Evolutionary conservation across 164 flowering plant genomes (phyloP).

Genomic region (Saururus chinensis): DNA sequence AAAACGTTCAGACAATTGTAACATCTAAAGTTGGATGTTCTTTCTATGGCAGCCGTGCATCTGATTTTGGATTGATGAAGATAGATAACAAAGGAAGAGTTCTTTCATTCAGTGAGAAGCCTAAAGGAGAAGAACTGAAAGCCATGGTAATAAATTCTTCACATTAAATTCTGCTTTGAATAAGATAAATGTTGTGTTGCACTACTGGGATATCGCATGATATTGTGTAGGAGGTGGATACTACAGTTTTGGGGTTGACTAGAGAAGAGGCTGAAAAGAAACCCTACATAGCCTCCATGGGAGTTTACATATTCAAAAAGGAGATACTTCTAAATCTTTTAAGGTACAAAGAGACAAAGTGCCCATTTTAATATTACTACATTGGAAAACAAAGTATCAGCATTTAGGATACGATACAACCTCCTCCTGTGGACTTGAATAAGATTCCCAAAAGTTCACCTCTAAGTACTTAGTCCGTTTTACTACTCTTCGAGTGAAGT

Average conservation of each 20-base stretch:
- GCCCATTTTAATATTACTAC: background rate
- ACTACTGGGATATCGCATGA: background rate
- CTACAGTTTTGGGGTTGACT: constrained; percentile 81
- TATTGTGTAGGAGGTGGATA: constrained; percentile 59
- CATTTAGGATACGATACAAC: no score
- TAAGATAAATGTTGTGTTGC: background rate
- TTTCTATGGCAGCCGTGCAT: constrained; percentile 65
- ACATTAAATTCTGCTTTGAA: background rate
- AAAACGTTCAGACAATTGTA: background rate
- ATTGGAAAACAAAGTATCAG: no score
- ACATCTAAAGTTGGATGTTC: background rate
- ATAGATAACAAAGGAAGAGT: constrained; percentile 77
- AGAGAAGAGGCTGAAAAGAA: constrained; percentile 69
- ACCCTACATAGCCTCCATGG: constrained; percentile 97
- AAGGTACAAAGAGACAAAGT: constrained; percentile 35
- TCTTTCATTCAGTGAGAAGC: constrained; percentile 82
- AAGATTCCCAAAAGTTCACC: no score
- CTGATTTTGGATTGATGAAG: constrained; percentile 97
- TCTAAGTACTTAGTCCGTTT: no score
- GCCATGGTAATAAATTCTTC: constrained; percentile 52
- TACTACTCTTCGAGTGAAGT: no score
- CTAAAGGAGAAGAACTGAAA: constrained; percentile 66
- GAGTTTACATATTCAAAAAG: constrained; percentile 85
- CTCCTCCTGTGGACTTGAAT: no score
- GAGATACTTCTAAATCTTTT: constrained; percentile 81